phyloP scores from a whole-genome alignment of 495 filamentous ascomycete species.

The Neurospora sp. region DNA sequence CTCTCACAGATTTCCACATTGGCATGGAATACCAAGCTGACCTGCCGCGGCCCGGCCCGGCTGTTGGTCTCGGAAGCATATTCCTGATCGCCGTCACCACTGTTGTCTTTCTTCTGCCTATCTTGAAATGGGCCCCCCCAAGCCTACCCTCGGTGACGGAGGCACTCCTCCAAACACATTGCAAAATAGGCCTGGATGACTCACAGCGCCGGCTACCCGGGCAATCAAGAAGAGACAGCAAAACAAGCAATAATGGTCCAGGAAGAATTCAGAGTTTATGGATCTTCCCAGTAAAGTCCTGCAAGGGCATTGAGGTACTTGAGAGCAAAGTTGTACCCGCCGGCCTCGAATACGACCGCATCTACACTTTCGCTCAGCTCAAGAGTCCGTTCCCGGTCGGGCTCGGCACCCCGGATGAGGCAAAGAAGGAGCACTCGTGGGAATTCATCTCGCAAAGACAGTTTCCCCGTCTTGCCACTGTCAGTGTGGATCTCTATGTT shows the following conservation, averaged over 20 bases:
- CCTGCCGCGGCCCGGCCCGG: conserved; percentile 9
- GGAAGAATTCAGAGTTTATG: conserved; percentile 62
- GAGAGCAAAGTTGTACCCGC: conserved; percentile 54
- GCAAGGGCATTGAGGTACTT: conserved; percentile 65
- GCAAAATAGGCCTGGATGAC: conserved; percentile 22
- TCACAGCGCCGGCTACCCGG: conserved; percentile 30
- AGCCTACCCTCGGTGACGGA: conserved; percentile 33
- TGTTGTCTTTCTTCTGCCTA: conserved; percentile 36
- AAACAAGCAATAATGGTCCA: conserved; percentile 12
- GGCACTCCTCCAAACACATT: conserved; percentile 38
- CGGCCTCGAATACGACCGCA: conserved; percentile 74
- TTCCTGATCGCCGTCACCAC: conserved; percentile 37
- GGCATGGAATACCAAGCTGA: background rate
- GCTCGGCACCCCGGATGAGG: conserved; percentile 24
- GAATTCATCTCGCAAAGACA: conserved; percentile 71
- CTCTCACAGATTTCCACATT: background rate
- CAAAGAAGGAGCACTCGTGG: conserved; percentile 51
- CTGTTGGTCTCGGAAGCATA: conserved; percentile 17
- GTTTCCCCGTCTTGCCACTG: conserved; percentile 59
- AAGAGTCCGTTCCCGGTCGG: conserved; percentile 41
- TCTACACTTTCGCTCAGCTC: conserved; percentile 72
- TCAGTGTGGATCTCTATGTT: conserved; percentile 70
- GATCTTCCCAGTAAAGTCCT: conserved; percentile 85
- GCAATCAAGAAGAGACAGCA: conserved; percentile 18
- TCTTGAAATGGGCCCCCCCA: conserved; percentile 33